Conservation (phyloP, 1,284 basidiomycete genomes). For the Sporisorium iseilematis-ciliati region DNA sequence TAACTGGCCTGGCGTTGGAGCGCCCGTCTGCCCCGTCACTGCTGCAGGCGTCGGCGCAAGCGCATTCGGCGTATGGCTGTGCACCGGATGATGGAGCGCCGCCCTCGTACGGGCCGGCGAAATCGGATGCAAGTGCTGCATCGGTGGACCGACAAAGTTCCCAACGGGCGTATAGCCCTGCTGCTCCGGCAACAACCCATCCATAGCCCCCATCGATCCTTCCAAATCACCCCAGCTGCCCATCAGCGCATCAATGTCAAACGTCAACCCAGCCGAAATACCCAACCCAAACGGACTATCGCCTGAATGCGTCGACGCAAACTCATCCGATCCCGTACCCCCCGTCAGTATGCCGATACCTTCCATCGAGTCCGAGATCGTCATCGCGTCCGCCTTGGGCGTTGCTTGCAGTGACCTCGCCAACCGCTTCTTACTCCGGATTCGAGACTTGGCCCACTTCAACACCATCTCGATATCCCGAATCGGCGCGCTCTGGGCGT, state of each 20-base stretch:
- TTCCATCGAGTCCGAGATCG: constrained; percentile 24
- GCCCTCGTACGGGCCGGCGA: not conserved
- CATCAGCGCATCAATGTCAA: constrained; percentile 49
- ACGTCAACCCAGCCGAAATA: constrained; percentile 46
- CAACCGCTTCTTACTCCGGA: constrained; percentile 32
- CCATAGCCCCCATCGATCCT: constrained; percentile 13
- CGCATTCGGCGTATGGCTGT: too few relatives aligned
- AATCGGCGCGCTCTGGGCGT: constrained; percentile 56
- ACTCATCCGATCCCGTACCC: constrained; percentile 32
- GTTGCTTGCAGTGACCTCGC: constrained; percentile 34
- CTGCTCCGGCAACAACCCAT: not conserved
- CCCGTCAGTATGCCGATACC: constrained; percentile 24
- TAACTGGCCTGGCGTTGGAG: constrained; percentile 34
- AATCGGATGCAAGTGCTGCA: constrained; percentile 13
- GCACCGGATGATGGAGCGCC: constrained; percentile 9
- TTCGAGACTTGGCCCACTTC: constrained; percentile 54
- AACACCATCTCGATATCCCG: constrained; percentile 62
- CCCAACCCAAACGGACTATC: constrained; percentile 50
- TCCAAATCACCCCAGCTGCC: constrained; percentile 26
- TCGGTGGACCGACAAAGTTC: not conserved
- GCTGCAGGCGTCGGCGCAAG: not conserved
- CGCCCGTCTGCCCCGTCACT: constrained; percentile 1
- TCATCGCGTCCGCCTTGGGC: constrained; percentile 29
- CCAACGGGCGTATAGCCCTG: too few relatives aligned
- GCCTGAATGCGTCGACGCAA: constrained; percentile 40